Base-by-base conservation (phyloP, 148 eudicot genomes). In the Suaeda aralocaspica region DNA sequence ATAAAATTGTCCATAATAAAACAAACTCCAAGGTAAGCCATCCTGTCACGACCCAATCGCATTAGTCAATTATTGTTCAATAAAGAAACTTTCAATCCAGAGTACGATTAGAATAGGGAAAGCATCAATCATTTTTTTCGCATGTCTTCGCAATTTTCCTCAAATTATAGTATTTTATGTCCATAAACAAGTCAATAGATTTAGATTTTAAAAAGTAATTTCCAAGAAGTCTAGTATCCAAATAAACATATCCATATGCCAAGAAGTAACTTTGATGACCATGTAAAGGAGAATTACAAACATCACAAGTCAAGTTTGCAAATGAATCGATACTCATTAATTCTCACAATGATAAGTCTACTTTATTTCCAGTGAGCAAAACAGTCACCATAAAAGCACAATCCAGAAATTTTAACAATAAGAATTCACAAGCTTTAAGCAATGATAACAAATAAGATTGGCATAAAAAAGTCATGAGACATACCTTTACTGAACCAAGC, bases 401-500 rank as follows among this genome's bases (percentile, higher is more conserved):
- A 58, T 36, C 41, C 8, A 36, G 41, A 4, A n/a, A n/a, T n/a
- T 29, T 11, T 24, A 41, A 64, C 8, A 25, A 56, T 48, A 33
- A 11, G 13, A 56, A 42, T 28, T 21, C 10, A 51, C 4, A 8
- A 68, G 49, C 49, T 46, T 8, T 10, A 50, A 72, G 25, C 36
- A 33, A 36, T 9, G 21, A 39, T 15, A 39, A 65, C 12, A 26
- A 22, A 39, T 2, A 66, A 19, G 26, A 30, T 2, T 19, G 16
- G 19, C 33, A 75, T n/a, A 29, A 45, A 18, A 55, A 15, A 36
- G 29, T 26, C 48, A 63, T 36, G 30, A 30, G 33, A 59, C 74
- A 56, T 74, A 94, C 99, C 97, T 95, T 95, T 16, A 95, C 96
- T 33, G 99, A 95, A 59, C 99, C 99, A 77, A 95, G 97, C 97